phyloP scores from a whole-genome alignment of 805 yeast genomes.

The Starmerella stigmatis region DNA sequence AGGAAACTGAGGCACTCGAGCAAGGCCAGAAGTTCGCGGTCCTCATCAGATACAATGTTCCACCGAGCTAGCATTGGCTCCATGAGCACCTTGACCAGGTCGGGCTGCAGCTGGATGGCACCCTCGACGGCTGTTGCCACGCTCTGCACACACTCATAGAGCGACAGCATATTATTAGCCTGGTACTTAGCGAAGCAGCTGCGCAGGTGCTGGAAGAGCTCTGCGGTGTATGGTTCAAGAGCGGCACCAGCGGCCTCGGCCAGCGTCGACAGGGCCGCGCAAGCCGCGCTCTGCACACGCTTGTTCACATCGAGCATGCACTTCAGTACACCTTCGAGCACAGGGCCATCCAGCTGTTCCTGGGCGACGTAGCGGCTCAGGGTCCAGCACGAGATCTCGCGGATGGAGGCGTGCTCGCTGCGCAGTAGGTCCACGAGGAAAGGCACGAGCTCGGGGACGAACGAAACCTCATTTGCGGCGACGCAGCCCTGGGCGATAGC shows the following conservation, averaged over 20 bases:
- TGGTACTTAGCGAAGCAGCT: slow-evolving; percentile 69
- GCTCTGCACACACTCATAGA: slow-evolving; percentile 87
- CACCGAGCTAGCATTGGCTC: slow-evolving; percentile 80
- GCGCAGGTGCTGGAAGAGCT: slow-evolving; percentile 58
- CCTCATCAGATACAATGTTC: slow-evolving; percentile 64
- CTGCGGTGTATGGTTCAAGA: slow-evolving; percentile 53
- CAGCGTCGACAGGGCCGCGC: slow-evolving; percentile 73
- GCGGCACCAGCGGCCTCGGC: slow-evolving; percentile 64
- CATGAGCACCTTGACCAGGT: slow-evolving; percentile 50
- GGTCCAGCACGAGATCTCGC: slow-evolving; percentile 95
- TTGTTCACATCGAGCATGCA: slow-evolving; percentile 76
- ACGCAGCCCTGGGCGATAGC: slow-evolving; percentile 87
- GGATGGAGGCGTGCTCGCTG: slow-evolving; percentile 70
- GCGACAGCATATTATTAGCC: slow-evolving; percentile 64
- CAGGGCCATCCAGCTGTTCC: slow-evolving; percentile 60
- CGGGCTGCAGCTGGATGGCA: slow-evolving; percentile 41
- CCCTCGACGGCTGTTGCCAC: slow-evolving; percentile 68
- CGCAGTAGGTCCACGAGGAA: slow-evolving; percentile 68
- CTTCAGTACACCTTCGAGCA: slow-evolving; percentile 61
- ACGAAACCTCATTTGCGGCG: slow-evolving; percentile 50
- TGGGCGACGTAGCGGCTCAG: slow-evolving; percentile 62
- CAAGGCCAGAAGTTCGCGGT: slow-evolving; percentile 80
- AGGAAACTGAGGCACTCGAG: slow-evolving; percentile 87
- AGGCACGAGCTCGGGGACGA: slow-evolving; percentile 72
- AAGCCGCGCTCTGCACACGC: slow-evolving; percentile 92